Percentiles rank a stretch among this genome's conserved stretches.
phyloP scores from a whole-genome alignment of 768 basidiomycete genomes.

The Podaxis sp. region DNA sequence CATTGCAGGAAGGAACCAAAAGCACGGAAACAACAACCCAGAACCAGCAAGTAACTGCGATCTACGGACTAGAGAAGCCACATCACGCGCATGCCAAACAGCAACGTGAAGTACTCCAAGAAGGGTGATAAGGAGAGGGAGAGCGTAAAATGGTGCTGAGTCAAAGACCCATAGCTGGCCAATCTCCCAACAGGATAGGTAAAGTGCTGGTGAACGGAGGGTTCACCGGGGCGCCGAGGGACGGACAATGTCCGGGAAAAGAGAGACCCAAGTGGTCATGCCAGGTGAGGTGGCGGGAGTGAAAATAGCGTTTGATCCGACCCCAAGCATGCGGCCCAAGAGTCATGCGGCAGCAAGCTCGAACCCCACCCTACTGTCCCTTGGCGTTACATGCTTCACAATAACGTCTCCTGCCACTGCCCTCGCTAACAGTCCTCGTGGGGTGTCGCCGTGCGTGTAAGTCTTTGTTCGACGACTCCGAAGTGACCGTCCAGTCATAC shows the following conservation, averaged over 20 bases:
- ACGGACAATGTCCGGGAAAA: neutral
- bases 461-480: neutral
- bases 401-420: conserved; percentile 30
- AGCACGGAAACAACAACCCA: neutral
- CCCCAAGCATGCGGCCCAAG: neutral
- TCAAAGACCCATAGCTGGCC: neutral
- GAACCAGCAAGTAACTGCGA: neutral
- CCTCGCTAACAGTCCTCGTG: conserved; percentile 28
- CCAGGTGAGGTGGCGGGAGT: neutral
- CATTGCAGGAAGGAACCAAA: neutral
- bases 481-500: conserved; percentile 41
- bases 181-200: neutral
- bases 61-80: neutral
- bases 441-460: conserved; percentile 16
- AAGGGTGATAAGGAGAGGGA: neutral
- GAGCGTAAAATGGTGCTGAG: neutral
- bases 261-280: conserved; percentile 1
- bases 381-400: conserved; percentile 41
- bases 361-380: neutral
- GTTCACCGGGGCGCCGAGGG: neutral
- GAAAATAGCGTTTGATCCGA: neutral
- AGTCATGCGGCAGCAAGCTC: neutral
- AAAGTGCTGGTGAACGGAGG: neutral
- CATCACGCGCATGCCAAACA: neutral
- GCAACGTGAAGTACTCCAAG: conserved; percentile 6